Base-by-base conservation (phyloP, 306 rosid genomes). In the Quercus aquifolioides region DNA sequence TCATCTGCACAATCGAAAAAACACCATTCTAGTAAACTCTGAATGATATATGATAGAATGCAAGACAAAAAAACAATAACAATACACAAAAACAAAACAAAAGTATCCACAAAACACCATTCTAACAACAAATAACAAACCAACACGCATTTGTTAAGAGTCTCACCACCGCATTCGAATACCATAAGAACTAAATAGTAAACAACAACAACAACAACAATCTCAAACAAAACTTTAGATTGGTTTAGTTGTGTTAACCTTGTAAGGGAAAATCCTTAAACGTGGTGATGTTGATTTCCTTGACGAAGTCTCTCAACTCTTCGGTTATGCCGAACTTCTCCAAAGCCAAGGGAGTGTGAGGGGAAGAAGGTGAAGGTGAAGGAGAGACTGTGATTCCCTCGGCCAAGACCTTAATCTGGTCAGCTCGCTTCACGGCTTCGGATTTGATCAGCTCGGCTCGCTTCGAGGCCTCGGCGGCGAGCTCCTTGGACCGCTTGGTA, bases 381-480 rank as follows among this genome's bases (percentile, higher is more conserved):
- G 54, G 14, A 11, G 54, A 49, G 54, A 1, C 5, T 12, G 54
- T 10, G 58, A 79, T 55, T 52, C 74, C 84, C 5, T 81, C 82
- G 26, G 87, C 78, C 7, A 85, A 76, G 35, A 41, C 71, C 82
- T 82, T 88, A 79, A 86, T 75, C 6, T 80, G 87, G 62, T 82
- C 86, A 49, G 82, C 89, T 67, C 74, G 81, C 74, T 82, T 81
- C 26, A 79, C n/a, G 18, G 87, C 88, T 72, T 82, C 89, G 55
- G 38, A 55, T 62, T 69, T 69, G 9, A 86, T 79, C 28, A 79
- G 85, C 4, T 82, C 88, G 58, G 88, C 88, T 77, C 83, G 88
- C 76, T 86, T 90, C 67, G 90, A 87, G 74, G 97, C 97, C 86
- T 89, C 89, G 3, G 81, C 84, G 8, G 90, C 92, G 78, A 89